phyloP scores from a whole-genome alignment of 805 yeast genomes.

The Kodamaea neixiangensis region DNA sequence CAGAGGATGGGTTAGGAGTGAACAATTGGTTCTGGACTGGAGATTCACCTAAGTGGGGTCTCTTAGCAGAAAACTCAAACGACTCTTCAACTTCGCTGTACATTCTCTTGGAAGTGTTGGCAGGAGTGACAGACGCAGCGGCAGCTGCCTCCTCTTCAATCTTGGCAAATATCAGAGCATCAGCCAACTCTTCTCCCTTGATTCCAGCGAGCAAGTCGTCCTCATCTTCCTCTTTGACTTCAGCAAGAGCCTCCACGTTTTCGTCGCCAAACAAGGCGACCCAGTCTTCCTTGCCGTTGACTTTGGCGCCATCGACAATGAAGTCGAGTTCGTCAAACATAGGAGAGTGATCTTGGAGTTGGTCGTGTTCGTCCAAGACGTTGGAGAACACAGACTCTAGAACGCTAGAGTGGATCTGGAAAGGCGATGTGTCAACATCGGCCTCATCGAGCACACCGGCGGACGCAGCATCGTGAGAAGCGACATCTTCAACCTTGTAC shows the following conservation, averaged over 20 bases:
- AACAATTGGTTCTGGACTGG: constrained; percentile 22
- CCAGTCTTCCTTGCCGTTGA: constrained; percentile 54
- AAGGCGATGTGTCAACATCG: constrained; percentile 39
- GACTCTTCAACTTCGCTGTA: constrained; percentile 6
- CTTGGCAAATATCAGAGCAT: constrained; percentile 9
- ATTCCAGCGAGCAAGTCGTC: constrained; percentile 14
- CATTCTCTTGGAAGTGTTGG: constrained; percentile 14
- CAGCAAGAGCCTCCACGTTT: constrained; percentile 22
- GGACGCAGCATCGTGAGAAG: constrained; percentile 3
- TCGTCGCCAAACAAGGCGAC: constrained; percentile 53
- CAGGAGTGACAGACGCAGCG: constrained; percentile 19
- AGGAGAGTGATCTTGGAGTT: constrained; percentile 48
- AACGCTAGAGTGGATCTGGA: constrained; percentile 53
- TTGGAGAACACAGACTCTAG: constrained; percentile 52
- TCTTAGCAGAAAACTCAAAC: background rate
- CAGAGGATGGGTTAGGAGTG: constrained; percentile 32
- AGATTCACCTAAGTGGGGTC: constrained; percentile 7
- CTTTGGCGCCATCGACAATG: constrained; percentile 40
- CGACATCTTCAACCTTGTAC: constrained; percentile 7
- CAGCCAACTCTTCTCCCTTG: constrained; percentile 12
- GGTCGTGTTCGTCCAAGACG: constrained; percentile 35
- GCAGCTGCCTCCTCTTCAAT: constrained; percentile 9
- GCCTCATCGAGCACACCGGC: constrained; percentile 12
- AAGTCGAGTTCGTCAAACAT: constrained; percentile 60
- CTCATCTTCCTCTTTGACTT: constrained; percentile 7